Base-by-base conservation (phyloP, 441 rosid genomes). In the Gossypium aridum region DNA sequence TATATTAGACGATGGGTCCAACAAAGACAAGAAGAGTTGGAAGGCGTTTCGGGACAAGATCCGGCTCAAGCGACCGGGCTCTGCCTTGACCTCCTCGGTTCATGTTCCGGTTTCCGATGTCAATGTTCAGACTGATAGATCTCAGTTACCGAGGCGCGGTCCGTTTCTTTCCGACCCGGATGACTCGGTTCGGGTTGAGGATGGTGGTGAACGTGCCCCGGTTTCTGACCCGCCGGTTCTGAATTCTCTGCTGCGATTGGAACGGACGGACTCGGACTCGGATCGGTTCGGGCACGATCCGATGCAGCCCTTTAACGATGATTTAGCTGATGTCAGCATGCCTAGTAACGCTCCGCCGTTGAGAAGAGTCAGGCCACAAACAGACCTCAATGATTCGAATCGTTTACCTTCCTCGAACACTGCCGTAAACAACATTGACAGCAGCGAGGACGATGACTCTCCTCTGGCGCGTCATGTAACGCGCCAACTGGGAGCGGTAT, bases 1-100 rank as follows among this genome's bases (percentile, higher is more conserved):
- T 26, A 88, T 88, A 69, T 83, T 84, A 9, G 86, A 77, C 54
- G 93, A 88, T 43, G 87, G 86, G 75, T 82, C 75, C 64, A 43
- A 77, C 64, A 90, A 82, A 37, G 92, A 90, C 62, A 78, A 76
- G 77, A 89, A 83, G 78, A 89, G 87, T 80, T 92, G 97, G 98
- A 93, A 87, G 71, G 78, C 82, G 3, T 87, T 94, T 83, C 85
- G 93, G 39, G 97, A 90, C 23, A 86, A 83, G 65, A 86, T 94
- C 72, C 87, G 95, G 20, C 87, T 94, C 7, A 86, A 85, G 83
- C 90, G 96, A 3, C 77, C 90, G 12, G 94, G 94, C 51, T 78
- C 94, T 12, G 92, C 91, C 66, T 92, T 97, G 98, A 85, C 88
- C 49, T 88, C 95, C 16, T 80, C 90, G 16, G 81, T 80, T 16